Conservation (phyloP, 2,329 filamentous ascomycete species). For the Fusarium incarnatum region DNA sequence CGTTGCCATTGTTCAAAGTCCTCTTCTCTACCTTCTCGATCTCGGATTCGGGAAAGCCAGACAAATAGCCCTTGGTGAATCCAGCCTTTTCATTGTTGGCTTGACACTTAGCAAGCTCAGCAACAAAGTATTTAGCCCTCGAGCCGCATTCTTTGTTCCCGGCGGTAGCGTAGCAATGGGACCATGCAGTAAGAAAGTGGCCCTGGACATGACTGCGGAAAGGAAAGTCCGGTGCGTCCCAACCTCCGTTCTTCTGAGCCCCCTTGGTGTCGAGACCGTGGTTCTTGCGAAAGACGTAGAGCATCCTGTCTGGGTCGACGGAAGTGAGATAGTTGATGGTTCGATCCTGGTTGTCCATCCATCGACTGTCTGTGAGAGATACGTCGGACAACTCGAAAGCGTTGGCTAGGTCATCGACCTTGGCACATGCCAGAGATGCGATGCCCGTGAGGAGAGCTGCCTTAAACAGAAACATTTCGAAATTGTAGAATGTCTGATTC, state of each 20-base stretch:
- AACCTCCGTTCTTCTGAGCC: constrained; percentile 60
- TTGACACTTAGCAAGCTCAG: constrained; percentile 63
- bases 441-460: constrained; percentile 13
- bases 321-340: constrained; percentile 31
- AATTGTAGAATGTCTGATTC: background rate
- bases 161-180: constrained; percentile 60
- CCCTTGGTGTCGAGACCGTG: constrained; percentile 53
- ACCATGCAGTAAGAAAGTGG: constrained; percentile 63
- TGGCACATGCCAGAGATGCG: background rate
- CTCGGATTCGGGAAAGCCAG: constrained; percentile 65
- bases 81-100: constrained; percentile 60
- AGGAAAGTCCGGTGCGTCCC: constrained; percentile 66
- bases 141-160: constrained; percentile 57
- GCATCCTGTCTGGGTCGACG: constrained; percentile 19
- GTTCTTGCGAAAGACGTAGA: constrained; percentile 33
- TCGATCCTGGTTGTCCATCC: constrained; percentile 36
- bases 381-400: constrained; percentile 25
- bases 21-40: constrained; percentile 58
- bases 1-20: constrained; percentile 61
- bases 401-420: constrained; percentile 12
- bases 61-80: constrained; percentile 60
- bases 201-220: constrained; percentile 65
- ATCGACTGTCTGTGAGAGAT: constrained; percentile 31
- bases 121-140: constrained; percentile 59
- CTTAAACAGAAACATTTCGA: constrained; percentile 24